Conservation (phyloP, 495 filamentous ascomycete genomes). For the Xeromyces bisporus region DNA sequence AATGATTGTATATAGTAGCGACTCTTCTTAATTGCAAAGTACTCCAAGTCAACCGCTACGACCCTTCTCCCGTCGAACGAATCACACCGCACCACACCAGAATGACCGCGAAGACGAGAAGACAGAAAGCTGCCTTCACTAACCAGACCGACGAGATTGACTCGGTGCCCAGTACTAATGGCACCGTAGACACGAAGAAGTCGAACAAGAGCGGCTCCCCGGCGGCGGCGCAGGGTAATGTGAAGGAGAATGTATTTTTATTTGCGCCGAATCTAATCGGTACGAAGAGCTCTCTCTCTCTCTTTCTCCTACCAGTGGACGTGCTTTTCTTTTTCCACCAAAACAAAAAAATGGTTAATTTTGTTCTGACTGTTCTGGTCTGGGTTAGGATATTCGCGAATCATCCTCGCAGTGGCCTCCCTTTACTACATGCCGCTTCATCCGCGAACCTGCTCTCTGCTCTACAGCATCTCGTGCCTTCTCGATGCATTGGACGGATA, state of each 20-base stretch:
- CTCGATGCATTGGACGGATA: slow-evolving; percentile 88
- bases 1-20: no score
- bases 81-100: no score
- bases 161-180: slow-evolving; percentile 15
- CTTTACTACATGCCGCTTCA: slow-evolving; percentile 98
- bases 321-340: no score
- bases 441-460: slow-evolving; percentile 77
- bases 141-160: slow-evolving; percentile 20
- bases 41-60: no score
- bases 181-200: slow-evolving; percentile 9
- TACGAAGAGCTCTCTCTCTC: slow-evolving; percentile 22
- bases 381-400: slow-evolving; percentile 64
- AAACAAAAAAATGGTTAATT: no score
- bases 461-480: slow-evolving; percentile 85
- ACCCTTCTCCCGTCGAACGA: no score
- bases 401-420: slow-evolving; percentile 76
- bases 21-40: no score
- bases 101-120: slow-evolving; percentile 28
- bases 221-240: slow-evolving; percentile 13
- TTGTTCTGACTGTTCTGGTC: background rate
- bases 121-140: slow-evolving; percentile 26
- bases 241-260: slow-evolving; percentile 79
- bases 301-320: background rate
- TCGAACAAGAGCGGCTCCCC: slow-evolving; percentile 13
- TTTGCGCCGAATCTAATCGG: slow-evolving; percentile 91